phyloP scores from a whole-genome alignment of 148 eudicot species.

The Polygonum aviculare region DNA sequence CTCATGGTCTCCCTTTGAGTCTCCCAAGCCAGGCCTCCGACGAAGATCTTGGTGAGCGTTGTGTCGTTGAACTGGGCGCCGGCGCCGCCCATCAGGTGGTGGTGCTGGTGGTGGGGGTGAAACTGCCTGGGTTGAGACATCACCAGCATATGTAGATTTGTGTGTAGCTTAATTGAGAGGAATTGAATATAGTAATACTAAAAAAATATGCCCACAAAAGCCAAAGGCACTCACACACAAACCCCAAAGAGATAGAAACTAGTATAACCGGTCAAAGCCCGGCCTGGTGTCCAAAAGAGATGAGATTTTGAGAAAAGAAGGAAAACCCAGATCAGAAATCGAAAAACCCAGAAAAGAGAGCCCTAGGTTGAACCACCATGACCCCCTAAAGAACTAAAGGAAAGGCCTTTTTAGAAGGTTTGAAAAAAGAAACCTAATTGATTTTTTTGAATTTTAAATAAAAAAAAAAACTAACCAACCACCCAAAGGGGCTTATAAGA shows the following conservation, averaged over 20 bases:
- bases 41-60: constrained; percentile 34
- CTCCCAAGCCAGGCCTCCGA: constrained; percentile 45
- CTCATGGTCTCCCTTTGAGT: constrained; percentile 45
- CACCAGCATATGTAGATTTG: background rate
- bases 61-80: constrained; percentile 23
- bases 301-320: background rate
- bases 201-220: background rate
- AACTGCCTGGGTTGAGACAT: background rate
- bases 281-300: background rate
- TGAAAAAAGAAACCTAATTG: background rate
- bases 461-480: background rate
- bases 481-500: background rate
- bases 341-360: constrained; percentile 5
- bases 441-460: background rate
- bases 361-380: constrained; percentile 1
- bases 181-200: no score
- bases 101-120: constrained; percentile 23
- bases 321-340: constrained; percentile 2
- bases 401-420: constrained; percentile 5
- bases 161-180: no score
- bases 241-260: background rate
- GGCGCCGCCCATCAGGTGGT: constrained; percentile 17
- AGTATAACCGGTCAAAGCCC: background rate
- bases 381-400: background rate
- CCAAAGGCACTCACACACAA: background rate